A percentile compares a stretch with the other conserved stretches of the same genome.
Evolutionary conservation across 2,329 filamentous ascomycete species (phyloP).

Genomic region (Elsinoe necatrix): DNA sequence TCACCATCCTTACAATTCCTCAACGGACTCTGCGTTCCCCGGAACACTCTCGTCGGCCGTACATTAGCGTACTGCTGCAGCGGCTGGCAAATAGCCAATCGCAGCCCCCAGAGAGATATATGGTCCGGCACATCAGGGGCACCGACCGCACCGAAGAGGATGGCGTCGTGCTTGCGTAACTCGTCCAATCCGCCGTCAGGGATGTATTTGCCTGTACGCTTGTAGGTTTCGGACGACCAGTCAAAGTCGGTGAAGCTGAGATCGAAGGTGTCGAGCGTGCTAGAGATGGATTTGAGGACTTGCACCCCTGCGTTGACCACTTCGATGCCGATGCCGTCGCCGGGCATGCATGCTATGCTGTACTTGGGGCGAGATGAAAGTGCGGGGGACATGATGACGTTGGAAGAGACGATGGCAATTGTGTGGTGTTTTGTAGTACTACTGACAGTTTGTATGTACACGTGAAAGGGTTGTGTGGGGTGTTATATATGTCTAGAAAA

Average conservation of each 20-base stretch:
- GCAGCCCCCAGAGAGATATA: slow-evolving; percentile 48
- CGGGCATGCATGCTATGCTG: slow-evolving; percentile 56
- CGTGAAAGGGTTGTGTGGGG: no score
- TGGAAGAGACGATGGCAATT: background rate
- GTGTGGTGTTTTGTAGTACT: background rate
- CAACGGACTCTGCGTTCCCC: slow-evolving; percentile 52
- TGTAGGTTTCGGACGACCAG: slow-evolving; percentile 60
- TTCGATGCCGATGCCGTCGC: slow-evolving; percentile 62
- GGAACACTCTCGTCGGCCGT: slow-evolving; percentile 52
- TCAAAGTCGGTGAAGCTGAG: slow-evolving; percentile 56
- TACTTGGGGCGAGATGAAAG: slow-evolving; percentile 24
- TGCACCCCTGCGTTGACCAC: slow-evolving; percentile 56
- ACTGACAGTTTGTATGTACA: no score
- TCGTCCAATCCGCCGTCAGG: slow-evolving; percentile 51
- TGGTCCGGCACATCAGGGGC: slow-evolving; percentile 52
- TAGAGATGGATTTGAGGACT: slow-evolving; percentile 49
- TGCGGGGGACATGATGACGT: slow-evolving; percentile 11
- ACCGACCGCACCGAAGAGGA: slow-evolving; percentile 61
- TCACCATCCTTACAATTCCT: slow-evolving; percentile 47
- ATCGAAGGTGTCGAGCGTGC: slow-evolving; percentile 45
- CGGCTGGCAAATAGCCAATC: slow-evolving; percentile 48
- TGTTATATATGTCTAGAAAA: no score
- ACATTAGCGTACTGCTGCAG: slow-evolving; percentile 52
- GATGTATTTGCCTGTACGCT: slow-evolving; percentile 57
- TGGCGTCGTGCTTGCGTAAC: slow-evolving; percentile 54